phyloP scores from a whole-genome alignment of 2,329 filamentous ascomycete species.

The Arthrinium puccinioides region DNA sequence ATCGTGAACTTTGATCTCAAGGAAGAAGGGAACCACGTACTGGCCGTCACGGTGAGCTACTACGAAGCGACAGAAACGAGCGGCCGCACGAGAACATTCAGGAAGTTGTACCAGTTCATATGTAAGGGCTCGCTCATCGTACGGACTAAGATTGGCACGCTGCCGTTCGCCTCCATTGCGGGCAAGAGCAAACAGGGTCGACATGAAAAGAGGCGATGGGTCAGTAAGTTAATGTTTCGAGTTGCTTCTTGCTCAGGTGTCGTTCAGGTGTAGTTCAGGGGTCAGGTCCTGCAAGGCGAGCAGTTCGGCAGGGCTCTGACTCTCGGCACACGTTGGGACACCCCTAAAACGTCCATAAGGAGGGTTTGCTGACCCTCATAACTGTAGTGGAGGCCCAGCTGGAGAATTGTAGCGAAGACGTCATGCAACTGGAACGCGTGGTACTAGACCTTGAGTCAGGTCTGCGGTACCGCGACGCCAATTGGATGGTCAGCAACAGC shows the following conservation, averaged over 20 bases:
- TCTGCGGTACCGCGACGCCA: constrained; percentile 45
- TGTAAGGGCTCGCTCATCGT: constrained; percentile 87
- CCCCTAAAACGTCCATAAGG: too few relatives aligned
- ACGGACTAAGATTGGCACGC: constrained; percentile 73
- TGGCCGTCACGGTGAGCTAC: constrained; percentile 90
- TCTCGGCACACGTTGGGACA: too few relatives aligned
- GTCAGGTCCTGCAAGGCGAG: too few relatives aligned
- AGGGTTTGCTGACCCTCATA: constrained; percentile 50
- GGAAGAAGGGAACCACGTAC: constrained; percentile 88
- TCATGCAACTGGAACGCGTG: constrained; percentile 68
- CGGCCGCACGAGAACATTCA: constrained; percentile 73
- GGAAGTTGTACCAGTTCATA: constrained; percentile 95
- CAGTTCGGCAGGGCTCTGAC: too few relatives aligned
- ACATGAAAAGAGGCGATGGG: constrained; percentile 6
- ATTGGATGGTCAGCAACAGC: constrained; percentile 41
- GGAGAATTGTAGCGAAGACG: constrained; percentile 84
- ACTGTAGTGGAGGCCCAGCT: constrained; percentile 95
- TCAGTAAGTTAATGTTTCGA: too few relatives aligned
- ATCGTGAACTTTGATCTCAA: constrained; percentile 83
- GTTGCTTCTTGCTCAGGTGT: too few relatives aligned
- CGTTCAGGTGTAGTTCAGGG: too few relatives aligned
- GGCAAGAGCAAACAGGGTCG: constrained; percentile 10
- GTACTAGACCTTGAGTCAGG: constrained; percentile 45
- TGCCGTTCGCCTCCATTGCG: constrained; percentile 33
- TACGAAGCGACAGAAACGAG: constrained; percentile 73